phyloP scores from a whole-genome alignment of 2,329 filamentous ascomycete genomes.

The Setomelanomma holmii region DNA sequence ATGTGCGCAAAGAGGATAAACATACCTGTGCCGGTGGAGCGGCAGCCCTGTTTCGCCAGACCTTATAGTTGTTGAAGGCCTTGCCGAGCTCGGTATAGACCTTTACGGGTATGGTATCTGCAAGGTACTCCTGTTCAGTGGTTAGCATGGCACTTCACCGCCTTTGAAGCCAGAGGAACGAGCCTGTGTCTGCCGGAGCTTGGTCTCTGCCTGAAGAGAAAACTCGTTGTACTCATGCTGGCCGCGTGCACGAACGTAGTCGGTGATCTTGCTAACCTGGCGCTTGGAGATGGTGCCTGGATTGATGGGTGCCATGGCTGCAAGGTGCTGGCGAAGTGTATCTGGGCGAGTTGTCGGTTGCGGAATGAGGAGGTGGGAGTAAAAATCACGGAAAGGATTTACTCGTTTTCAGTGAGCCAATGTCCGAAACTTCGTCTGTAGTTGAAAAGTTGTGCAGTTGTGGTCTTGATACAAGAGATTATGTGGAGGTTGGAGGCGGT shows the following conservation, averaged over 20 bases:
- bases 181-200: background rate
- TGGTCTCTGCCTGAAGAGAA: background rate
- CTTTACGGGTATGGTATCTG: background rate
- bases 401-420: no score
- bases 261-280: background rate
- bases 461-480: no score
- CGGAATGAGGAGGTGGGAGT: no score
- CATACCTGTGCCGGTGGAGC: background rate
- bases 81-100: background rate
- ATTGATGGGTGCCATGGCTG: background rate
- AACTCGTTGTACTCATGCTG: background rate
- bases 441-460: no score
- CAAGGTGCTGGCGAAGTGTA: background rate
- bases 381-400: no score
- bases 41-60: background rate
- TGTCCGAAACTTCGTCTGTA: no score
- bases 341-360: no score
- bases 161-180: background rate
- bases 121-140: background rate
- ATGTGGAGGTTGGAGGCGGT: background rate
- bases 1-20: background rate
- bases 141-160: background rate
- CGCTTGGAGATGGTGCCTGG: background rate
- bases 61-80: background rate
- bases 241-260: background rate